phyloP scores from a whole-genome alignment of 164 flowering plant genomes.

The Liriodendron chinense region DNA sequence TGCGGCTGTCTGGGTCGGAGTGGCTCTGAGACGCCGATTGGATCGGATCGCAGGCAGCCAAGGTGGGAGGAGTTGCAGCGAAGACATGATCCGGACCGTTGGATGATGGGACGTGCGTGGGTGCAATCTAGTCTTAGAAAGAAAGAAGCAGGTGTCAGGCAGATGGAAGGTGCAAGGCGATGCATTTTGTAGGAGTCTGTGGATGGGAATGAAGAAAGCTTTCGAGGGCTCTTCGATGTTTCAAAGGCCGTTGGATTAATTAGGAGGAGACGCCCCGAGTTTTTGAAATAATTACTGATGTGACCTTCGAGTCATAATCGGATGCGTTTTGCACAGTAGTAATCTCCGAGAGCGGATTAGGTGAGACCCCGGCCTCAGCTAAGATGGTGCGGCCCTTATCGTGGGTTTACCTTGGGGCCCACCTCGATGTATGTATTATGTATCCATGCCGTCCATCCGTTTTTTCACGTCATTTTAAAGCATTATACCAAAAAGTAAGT shows the following conservation, averaged over 20 bases:
- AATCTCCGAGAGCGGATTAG: too few species aligned
- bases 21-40: not conserved
- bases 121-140: not conserved
- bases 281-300: not conserved
- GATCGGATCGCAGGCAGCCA: constrained; percentile 7
- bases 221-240: not conserved
- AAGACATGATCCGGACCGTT: constrained; percentile 1
- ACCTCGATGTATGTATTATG: too few species aligned
- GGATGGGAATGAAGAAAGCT: not conserved
- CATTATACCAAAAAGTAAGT: too few species aligned
- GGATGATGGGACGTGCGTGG: not conserved
- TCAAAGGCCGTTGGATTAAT: not conserved
- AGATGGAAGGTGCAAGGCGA: not conserved
- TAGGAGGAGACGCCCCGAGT: not conserved
- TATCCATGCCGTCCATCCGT: too few species aligned
- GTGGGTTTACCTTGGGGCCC: too few species aligned
- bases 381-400: too few species aligned
- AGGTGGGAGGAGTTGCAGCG: constrained; percentile 19
- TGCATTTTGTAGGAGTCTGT: not conserved
- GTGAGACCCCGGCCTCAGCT: too few species aligned
- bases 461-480: too few species aligned
- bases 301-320: not conserved
- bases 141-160: not conserved
- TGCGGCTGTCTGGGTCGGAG: constrained; percentile 5
- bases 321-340: too few species aligned